phyloP scores from a whole-genome alignment of 805 yeast species.

The Metschnikowia vanudenii region DNA sequence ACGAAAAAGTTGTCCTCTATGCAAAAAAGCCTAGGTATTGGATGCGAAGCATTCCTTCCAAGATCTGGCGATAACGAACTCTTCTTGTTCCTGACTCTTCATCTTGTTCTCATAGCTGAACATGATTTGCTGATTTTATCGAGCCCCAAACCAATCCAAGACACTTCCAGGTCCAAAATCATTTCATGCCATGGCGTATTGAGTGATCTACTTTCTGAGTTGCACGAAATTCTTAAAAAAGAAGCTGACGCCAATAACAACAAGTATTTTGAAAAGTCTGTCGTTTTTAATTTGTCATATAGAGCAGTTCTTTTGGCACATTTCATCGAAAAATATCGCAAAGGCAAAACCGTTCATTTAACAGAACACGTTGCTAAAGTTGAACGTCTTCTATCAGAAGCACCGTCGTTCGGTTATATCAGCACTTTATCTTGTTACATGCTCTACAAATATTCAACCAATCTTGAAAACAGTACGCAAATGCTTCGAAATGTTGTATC shows the following conservation, averaged over 20 bases:
- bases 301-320: slow-evolving; percentile 1
- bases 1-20: slow-evolving; percentile 1
- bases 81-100: slow-evolving; percentile 28
- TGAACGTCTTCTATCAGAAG: neutral
- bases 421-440: slow-evolving; percentile 7
- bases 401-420: neutral
- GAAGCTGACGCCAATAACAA: neutral
- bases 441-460: slow-evolving; percentile 8
- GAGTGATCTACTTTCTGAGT: slow-evolving; percentile 9
- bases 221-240: slow-evolving; percentile 1
- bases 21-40: slow-evolving; percentile 23
- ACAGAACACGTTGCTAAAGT: neutral
- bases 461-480: slow-evolving; percentile 3
- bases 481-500: slow-evolving; percentile 2
- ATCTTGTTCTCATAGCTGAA: slow-evolving; percentile 17
- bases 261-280: neutral
- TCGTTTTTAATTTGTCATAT: neutral
- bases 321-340: neutral
- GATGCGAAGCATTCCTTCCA: slow-evolving; percentile 23
- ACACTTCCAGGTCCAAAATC: neutral
- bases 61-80: slow-evolving; percentile 27
- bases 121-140: slow-evolving; percentile 1
- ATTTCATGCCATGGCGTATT: slow-evolving; percentile 6
- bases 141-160: neutral
- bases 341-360: neutral